These are phyloP conservation scores for Saturnispora saitoi DNA, from an alignment of 805 yeast genomes.

Conservation along the genomic window DNA sequence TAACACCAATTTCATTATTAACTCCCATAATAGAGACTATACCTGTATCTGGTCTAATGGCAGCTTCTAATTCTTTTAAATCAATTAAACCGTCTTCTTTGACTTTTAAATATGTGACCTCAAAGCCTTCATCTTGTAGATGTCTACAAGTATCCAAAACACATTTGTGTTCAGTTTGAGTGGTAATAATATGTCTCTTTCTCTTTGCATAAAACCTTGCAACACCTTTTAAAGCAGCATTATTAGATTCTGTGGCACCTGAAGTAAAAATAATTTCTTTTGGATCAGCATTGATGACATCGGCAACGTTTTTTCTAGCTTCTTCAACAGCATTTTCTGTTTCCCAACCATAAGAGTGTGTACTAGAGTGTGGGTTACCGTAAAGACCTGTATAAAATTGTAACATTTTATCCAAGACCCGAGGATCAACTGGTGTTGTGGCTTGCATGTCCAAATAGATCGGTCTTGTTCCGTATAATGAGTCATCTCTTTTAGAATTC, in stretches of 20 bases:
- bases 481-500: conserved; percentile 37
- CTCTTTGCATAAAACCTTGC: conserved; percentile 86
- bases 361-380: conserved; percentile 96
- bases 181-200: conserved; percentile 88
- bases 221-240: conserved; percentile 92
- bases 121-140: conserved; percentile 94
- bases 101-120: conserved; percentile 88
- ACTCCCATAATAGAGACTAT: conserved; percentile 94
- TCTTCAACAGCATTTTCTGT: conserved; percentile 84
- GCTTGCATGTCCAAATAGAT: conserved; percentile 97
- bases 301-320: conserved; percentile 78
- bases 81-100: conserved; percentile 64
- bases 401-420: conserved; percentile 85
- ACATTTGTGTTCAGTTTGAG: conserved; percentile 97
- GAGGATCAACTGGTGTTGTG: conserved; percentile 95
- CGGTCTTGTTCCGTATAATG: conserved; percentile 65
- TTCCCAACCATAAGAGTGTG: conserved; percentile 99
- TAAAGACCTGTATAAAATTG: conserved; percentile 83
- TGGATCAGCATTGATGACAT: conserved; percentile 83
- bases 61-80: conserved; percentile 66
- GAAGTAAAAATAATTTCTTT: conserved; percentile 95
- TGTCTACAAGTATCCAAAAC: conserved; percentile 95
- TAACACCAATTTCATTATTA: conserved; percentile 95
- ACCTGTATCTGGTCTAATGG: conserved; percentile 85
- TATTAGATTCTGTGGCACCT: conserved; percentile 97